Evolutionary conservation across 768 basidiomycete genomes (phyloP), one percentile per base, ranked within the genome.

Genomic region (Rhodotorula kratochvilovae): DNA sequence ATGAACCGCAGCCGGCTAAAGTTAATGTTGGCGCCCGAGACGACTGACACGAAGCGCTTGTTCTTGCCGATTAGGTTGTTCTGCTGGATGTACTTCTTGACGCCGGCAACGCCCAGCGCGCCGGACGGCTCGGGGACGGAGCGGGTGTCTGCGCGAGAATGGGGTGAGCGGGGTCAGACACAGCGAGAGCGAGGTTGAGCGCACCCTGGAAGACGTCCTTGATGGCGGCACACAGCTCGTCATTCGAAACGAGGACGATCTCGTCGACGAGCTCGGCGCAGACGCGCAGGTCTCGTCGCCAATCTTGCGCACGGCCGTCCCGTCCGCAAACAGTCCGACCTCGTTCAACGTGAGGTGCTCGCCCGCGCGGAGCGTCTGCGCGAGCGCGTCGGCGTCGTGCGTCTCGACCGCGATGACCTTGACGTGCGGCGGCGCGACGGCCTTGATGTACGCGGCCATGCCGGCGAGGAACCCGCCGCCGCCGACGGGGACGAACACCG

Each of bases 21-120:
- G 82, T 99, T 98, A 91, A 99, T 96, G 82, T 99, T 98, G 27
- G 95, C 96, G 31, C 96, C 96, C 77, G 91, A 94, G 73, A 98
- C 83, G 63, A 97, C 87, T 11, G 87, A 93, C 42, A 97, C 94
- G 74, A 94, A 96, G 67, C 86, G 88, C 82, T 91, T 91, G 66
- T 89, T 85, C 4, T 90, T 87, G 48, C 90, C 91, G 62, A 92
- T 76, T 45, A 98, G 86, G 62, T 88, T 85, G 80, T 96, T 91
- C 68, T 88, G 81, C 45, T 87, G 74, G 76, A 99, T 92, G 79
- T 95, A 86, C 21, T 86, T 87, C 80, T 98, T 99, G 63, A 97
- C 83, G 19, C 92, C 92, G 27, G 96, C 96, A 48, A 98, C 83
- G 1, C 90, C 89, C 12, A 97, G 85, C 1, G 96, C 95, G 21